Conservation (phyloP, 2,329 filamentous ascomycete species). For the Aspergillus clavatus region DNA sequence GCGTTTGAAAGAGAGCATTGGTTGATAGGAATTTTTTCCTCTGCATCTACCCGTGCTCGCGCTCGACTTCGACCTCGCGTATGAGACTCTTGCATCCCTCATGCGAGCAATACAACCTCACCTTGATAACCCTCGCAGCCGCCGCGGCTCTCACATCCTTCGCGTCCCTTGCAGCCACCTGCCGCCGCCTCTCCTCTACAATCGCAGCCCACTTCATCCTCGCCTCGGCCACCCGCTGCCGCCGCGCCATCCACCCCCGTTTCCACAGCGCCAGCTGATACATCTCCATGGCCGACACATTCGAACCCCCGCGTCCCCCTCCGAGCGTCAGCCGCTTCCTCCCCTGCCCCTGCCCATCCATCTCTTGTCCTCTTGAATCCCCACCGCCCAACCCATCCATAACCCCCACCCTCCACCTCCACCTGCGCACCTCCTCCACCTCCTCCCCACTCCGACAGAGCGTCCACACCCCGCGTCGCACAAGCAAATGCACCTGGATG, state of each 20-base stretch:
- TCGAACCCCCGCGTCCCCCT: background rate
- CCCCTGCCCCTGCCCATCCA: background rate
- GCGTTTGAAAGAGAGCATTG: background rate
- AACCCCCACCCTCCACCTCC: slow-evolving; percentile 19
- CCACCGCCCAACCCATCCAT: background rate
- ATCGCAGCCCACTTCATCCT: slow-evolving; percentile 10
- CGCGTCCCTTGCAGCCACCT: too few relatives aligned
- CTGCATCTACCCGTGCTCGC: background rate
- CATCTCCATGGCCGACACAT: slow-evolving; percentile 7
- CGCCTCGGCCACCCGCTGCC: slow-evolving; percentile 5
- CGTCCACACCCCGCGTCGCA: slow-evolving; percentile 17
- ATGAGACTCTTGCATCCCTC: slow-evolving; percentile 4
- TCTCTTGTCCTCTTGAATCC: too few relatives aligned
- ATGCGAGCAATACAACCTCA: slow-evolving; percentile 5
- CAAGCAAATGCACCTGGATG: slow-evolving; percentile 28
- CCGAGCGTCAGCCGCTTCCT: background rate
- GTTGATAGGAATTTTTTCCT: background rate
- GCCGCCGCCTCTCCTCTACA: slow-evolving; percentile 8
- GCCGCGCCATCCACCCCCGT: slow-evolving; percentile 2
- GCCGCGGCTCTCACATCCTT: background rate
- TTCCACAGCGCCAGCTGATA: slow-evolving; percentile 13
- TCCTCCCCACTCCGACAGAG: slow-evolving; percentile 29
- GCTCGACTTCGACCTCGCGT: slow-evolving; percentile 8
- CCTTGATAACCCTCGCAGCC: background rate
- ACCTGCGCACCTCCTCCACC: slow-evolving; percentile 22